These are phyloP conservation scores for Penicillium paradoxum DNA, from an alignment of 495 filamentous ascomycete species.

Conservation along the genomic window DNA sequence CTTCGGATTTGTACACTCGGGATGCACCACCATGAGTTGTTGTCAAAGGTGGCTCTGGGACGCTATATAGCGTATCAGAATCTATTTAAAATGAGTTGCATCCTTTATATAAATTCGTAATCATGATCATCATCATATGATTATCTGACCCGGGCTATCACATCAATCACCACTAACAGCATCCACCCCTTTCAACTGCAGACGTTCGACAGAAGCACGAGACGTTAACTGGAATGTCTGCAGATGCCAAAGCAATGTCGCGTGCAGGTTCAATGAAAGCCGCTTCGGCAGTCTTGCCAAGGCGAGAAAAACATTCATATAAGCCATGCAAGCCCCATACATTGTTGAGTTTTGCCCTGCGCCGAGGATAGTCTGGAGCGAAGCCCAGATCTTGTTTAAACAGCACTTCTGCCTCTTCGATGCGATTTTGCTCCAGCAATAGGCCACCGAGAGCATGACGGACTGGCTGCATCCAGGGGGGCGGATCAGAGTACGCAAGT, in stretches of 20 bases:
- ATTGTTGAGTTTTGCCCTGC: not conserved
- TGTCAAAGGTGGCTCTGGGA: no score
- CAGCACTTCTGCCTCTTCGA: not conserved
- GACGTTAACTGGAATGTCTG: not conserved
- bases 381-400: not conserved
- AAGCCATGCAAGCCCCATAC: not conserved
- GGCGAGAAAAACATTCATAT: not conserved
- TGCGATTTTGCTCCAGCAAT: not conserved
- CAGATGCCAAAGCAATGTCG: not conserved
- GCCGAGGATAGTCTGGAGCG: not conserved
- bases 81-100: no score
- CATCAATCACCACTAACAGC: no score
- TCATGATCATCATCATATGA: no score
- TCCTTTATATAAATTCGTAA: no score
- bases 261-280: not conserved
- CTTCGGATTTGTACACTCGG: no score
- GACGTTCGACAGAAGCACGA: not conserved
- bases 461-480: not conserved
- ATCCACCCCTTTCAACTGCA: no score
- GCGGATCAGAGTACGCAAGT: not conserved
- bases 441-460: not conserved
- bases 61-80: no score
- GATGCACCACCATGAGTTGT: no score
- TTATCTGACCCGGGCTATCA: no score
- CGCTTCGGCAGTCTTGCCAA: not conserved